Conservation (phyloP, 108 stramenopile genomes). For the Fragilariopsis cylindrus region DNA sequence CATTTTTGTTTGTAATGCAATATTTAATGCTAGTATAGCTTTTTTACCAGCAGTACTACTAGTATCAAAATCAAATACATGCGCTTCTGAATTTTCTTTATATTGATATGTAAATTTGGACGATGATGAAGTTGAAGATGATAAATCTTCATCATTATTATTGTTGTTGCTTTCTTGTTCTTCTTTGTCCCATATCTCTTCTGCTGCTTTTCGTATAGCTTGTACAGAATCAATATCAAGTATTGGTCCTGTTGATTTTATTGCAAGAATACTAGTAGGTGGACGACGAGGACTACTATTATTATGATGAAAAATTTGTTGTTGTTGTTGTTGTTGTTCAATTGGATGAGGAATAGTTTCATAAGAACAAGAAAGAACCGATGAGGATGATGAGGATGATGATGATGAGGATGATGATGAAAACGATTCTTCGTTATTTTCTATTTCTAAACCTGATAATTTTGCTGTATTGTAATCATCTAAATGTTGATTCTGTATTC, state of each 20-base stretch:
- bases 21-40: conserved; percentile 26
- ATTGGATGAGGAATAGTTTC: not conserved
- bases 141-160: not conserved
- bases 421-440: not conserved
- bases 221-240: not conserved
- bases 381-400: too few relatives aligned
- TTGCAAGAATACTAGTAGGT: not conserved
- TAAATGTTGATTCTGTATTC: conserved; percentile 11
- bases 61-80: conserved; percentile 41
- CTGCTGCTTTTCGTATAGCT: not conserved
- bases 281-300: not conserved
- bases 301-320: not conserved
- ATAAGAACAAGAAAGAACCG: not conserved
- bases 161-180: not conserved
- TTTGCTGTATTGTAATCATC: conserved; percentile 7
- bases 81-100: conserved; percentile 42
- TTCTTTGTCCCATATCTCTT: not conserved
- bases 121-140: not conserved
- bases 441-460: conserved; percentile 1
- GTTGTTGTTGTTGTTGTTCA: not conserved
- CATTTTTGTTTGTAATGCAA: conserved; percentile 35
- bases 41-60: not conserved
- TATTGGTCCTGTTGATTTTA: conserved; percentile 2
- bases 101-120: conserved; percentile 45
- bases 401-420: too few relatives aligned